These are phyloP conservation scores for Orbilia ellipsospora DNA, from an alignment of 2,329 filamentous ascomycete genomes.

Conservation along the genomic window DNA sequence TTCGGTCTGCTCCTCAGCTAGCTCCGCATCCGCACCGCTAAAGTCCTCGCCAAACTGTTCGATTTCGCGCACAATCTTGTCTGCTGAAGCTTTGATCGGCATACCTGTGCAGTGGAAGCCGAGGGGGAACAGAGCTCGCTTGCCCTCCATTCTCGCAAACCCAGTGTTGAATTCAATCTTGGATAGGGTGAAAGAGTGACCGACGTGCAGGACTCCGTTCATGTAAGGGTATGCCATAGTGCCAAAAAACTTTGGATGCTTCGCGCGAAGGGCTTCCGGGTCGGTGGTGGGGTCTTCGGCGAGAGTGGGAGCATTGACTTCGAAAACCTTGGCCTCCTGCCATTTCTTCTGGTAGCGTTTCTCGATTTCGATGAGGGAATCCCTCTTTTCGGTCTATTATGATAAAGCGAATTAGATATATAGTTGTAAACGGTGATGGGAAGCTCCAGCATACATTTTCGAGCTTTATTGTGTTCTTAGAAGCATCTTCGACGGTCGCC, in stretches of 20 bases:
- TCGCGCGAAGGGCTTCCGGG: constrained; percentile 78
- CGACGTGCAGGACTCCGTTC: constrained; percentile 89
- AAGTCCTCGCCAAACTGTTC: constrained; percentile 89
- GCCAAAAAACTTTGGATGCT: constrained; percentile 91
- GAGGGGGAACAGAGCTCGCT: constrained; percentile 85
- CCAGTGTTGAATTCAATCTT: constrained; percentile 94
- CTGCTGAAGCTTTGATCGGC: constrained; percentile 96
- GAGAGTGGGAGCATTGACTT: constrained; percentile 83
- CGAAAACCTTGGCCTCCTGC: constrained; percentile 81
- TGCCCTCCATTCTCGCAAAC: constrained; percentile 89
- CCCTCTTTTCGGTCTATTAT: constrained; percentile 82
- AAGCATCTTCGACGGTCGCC: constrained; percentile 57
- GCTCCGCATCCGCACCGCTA: constrained; percentile 70
- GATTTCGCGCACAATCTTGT: constrained; percentile 88
- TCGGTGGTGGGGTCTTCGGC: constrained; percentile 80
- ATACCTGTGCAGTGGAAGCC: constrained; percentile 98
- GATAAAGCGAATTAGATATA: constrained; percentile 57
- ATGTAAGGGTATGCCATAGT: constrained; percentile 82
- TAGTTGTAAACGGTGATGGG: constrained; percentile 37
- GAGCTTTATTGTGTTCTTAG: constrained; percentile 73
- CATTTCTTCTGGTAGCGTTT: constrained; percentile 92
- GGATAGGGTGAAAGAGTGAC: constrained; percentile 88
- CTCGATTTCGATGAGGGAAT: constrained; percentile 82
- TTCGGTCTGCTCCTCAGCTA: constrained; percentile 67
- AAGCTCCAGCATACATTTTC: constrained; percentile 67